A percentile compares a stretch with the other conserved stretches of the same genome.
These are phyloP conservation scores for Austropuccinia psidii DNA, from an alignment of 1,284 basidiomycete genomes.

Conservation along the genomic window DNA sequence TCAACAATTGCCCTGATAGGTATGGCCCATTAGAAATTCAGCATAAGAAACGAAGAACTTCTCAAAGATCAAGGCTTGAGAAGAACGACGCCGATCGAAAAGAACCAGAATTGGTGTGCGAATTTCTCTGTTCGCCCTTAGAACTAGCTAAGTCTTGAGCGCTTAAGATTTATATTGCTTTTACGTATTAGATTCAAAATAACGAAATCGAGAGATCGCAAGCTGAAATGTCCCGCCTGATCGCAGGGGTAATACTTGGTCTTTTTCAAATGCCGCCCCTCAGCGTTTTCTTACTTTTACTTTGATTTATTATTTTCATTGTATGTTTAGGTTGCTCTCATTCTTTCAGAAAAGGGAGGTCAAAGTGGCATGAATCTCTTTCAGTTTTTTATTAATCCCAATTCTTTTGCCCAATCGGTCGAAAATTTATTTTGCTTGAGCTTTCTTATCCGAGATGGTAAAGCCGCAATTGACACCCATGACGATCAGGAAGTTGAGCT, in stretches of 20 bases:
- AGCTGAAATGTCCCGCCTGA: slow-evolving; percentile 43
- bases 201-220: slow-evolving; percentile 42
- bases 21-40: slow-evolving; percentile 30
- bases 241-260: slow-evolving; percentile 32
- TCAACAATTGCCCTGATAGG: too few species aligned
- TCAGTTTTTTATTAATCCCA: slow-evolving; percentile 72
- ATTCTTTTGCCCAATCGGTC: slow-evolving; percentile 79
- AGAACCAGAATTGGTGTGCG: slow-evolving; percentile 9
- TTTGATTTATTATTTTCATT: neutral
- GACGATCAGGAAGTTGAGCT: neutral
- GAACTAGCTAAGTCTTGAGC: neutral
- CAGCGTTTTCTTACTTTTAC: neutral
- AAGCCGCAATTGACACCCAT: slow-evolving; percentile 51
- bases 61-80: neutral
- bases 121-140: neutral
- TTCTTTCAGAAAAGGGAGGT: slow-evolving; percentile 30
- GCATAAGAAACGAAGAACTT: slow-evolving; percentile 12
- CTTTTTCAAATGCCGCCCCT: neutral
- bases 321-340: slow-evolving; percentile 28
- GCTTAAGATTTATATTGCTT: slow-evolving; percentile 2
- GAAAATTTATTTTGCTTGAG: slow-evolving; percentile 90
- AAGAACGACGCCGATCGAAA: slow-evolving; percentile 7
- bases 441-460: slow-evolving; percentile 76
- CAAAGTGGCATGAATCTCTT: slow-evolving; percentile 61
- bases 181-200: slow-evolving; percentile 37